A percentile compares a stretch with the other conserved stretches of the same genome.
Conservation (phyloP, 257 asterid species). For the Scutellaria minor region DNA sequence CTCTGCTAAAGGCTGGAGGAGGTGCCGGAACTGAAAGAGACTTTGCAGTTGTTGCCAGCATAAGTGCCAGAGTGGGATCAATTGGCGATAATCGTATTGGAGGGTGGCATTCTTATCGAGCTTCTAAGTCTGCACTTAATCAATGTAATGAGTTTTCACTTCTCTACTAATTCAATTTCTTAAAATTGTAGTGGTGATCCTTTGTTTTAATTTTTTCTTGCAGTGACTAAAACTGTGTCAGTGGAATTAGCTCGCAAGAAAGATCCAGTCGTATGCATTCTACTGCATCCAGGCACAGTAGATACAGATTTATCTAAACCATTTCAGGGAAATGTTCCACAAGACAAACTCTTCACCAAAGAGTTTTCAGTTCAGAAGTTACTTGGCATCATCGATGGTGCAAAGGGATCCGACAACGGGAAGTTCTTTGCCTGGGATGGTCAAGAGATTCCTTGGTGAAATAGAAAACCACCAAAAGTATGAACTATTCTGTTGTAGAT, state of each 20-base stretch:
- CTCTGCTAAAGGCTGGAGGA: constrained; percentile 86
- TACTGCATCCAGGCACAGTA: constrained; percentile 98
- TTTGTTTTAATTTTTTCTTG: neutral
- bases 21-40: constrained; percentile 67
- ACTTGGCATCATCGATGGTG: constrained; percentile 59
- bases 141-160: constrained; percentile 57
- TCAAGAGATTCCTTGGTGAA: constrained; percentile 85
- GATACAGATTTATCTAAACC: constrained; percentile 95
- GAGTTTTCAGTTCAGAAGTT: constrained; percentile 83
- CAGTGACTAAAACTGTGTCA: constrained; percentile 75
- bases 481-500: neutral
- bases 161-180: constrained; percentile 5
- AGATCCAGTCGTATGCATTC: constrained; percentile 78
- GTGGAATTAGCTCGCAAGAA: constrained; percentile 79
- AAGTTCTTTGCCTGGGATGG: constrained; percentile 98
- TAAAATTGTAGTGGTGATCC: neutral
- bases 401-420: constrained; percentile 74
- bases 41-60: constrained; percentile 69
- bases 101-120: constrained; percentile 96
- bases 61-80: constrained; percentile 96
- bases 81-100: constrained; percentile 86
- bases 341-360: constrained; percentile 77
- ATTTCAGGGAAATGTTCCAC: constrained; percentile 78
- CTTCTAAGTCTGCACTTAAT: constrained; percentile 88
- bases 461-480: neutral